Conservation (phyloP, 148 eudicot species). For the Spergularia bocconei region DNA sequence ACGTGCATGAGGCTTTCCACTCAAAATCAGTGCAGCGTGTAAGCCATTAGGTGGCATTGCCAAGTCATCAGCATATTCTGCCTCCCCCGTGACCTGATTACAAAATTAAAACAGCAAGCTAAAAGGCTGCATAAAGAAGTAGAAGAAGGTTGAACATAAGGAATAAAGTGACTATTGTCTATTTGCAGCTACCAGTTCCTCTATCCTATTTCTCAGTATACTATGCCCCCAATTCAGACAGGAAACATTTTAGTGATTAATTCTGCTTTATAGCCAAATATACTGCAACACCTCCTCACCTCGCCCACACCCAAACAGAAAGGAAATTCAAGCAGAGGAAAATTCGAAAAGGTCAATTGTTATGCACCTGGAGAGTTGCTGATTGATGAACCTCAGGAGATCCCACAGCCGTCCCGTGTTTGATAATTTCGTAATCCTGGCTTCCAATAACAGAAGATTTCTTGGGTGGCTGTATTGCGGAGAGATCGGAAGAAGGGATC, state of each 20-base stretch:
- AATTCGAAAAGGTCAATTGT: not conserved
- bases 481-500: constrained; percentile 57
- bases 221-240: not conserved
- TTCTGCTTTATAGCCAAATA: not conserved
- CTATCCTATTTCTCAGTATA: not conserved
- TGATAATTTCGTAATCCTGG: constrained; percentile 79
- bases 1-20: constrained; percentile 96
- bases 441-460: constrained; percentile 71
- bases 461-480: constrained; percentile 62
- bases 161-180: not conserved
- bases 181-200: not conserved
- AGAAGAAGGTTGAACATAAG: not conserved
- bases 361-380: constrained; percentile 77
- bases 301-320: not conserved
- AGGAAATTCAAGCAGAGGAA: not conserved
- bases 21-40: constrained; percentile 80
- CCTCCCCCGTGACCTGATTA: constrained; percentile 88
- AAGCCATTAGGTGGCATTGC: constrained; percentile 75
- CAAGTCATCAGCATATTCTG: constrained; percentile 88
- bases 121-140: not conserved
- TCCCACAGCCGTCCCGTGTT: constrained; percentile 89
- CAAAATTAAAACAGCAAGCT: not conserved
- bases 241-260: not conserved
- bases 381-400: constrained; percentile 96
- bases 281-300: not conserved